These are phyloP conservation scores for Phytophthora citrophthora DNA, from an alignment of 352 stramenopile genomes.

Conservation along the genomic window DNA sequence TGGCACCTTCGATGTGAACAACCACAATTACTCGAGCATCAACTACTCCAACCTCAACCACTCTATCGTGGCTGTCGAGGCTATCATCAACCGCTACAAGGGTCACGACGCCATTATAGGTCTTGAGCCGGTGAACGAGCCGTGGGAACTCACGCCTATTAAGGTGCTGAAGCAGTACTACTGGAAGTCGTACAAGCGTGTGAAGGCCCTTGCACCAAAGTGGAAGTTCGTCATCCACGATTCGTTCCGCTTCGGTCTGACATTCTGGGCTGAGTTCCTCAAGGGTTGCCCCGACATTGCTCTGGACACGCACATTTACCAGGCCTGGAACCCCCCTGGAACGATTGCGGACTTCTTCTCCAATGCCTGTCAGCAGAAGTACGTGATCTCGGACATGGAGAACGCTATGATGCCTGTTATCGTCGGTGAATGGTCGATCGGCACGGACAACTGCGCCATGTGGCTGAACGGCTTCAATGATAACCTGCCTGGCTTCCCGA, in stretches of 20 bases:
- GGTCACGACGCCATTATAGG: constrained; percentile 92
- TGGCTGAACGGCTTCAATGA: constrained; percentile 90
- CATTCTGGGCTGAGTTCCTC: constrained; percentile 79
- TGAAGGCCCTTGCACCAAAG: constrained; percentile 90
- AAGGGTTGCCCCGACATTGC: constrained; percentile 92
- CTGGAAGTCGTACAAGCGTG: constrained; percentile 96
- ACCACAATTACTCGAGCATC: constrained; percentile 90
- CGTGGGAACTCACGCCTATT: constrained; percentile 95
- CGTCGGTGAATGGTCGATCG: constrained; percentile 95
- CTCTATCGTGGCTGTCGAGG: constrained; percentile 88
- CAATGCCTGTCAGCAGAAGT: constrained; percentile 93
- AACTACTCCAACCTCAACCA: constrained; percentile 94
- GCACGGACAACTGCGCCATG: constrained; percentile 87
- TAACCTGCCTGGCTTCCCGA: constrained; percentile 93
- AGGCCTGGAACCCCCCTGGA: constrained; percentile 85
- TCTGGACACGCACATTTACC: constrained; percentile 97
- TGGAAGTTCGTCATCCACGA: constrained; percentile 98
- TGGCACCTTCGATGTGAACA: constrained; percentile 89
- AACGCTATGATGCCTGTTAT: constrained; percentile 94
- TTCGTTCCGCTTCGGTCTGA: constrained; percentile 92
- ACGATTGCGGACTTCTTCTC: constrained; percentile 88
- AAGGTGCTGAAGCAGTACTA: constrained; percentile 95
- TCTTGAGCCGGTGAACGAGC: constrained; percentile 96
- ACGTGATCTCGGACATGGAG: constrained; percentile 92
- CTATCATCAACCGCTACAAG: constrained; percentile 91